Conservation (phyloP, 768 basidiomycete genomes). For the Cystobasidium ongulense region DNA sequence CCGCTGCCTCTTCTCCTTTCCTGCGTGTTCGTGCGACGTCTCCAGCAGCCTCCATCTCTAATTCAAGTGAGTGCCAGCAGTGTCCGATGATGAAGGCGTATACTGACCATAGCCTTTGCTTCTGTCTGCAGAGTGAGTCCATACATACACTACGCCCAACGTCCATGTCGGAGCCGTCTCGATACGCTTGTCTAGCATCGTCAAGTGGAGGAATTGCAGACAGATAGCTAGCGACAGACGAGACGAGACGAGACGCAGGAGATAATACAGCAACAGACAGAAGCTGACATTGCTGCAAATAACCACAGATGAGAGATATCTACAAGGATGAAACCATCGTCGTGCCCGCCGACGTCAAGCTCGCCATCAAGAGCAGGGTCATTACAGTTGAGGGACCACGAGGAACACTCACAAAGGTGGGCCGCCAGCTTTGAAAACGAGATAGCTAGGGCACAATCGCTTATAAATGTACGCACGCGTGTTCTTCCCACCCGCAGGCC, state of each 20-base stretch:
- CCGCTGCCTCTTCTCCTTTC: not conserved
- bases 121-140: conserved; percentile 7
- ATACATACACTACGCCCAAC: not conserved
- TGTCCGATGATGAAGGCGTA: not conserved
- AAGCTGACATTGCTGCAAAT: not conserved
- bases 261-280: not conserved
- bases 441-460: no score
- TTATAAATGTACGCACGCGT: not conserved
- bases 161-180: not conserved
- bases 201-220: not conserved
- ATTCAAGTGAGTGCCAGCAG: not conserved
- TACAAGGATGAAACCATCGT: conserved; percentile 65
- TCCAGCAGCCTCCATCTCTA: not conserved
- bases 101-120: not conserved
- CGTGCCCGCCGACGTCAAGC: conserved; percentile 73
- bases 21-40: not conserved
- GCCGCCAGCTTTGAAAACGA: not conserved
- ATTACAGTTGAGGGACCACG: conserved; percentile 88
- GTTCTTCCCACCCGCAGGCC: conserved; percentile 48
- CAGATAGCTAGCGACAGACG: not conserved
- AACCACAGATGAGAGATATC: conserved; percentile 23
- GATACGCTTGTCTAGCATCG: not conserved
- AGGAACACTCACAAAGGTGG: conserved; percentile 71
- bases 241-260: not conserved
- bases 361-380: conserved; percentile 79